Evolutionary conservation across 495 filamentous ascomycete genomes (phyloP), one percentile per base, ranked within the genome.

Genomic region (Annulohypoxylon moriforme): DNA sequence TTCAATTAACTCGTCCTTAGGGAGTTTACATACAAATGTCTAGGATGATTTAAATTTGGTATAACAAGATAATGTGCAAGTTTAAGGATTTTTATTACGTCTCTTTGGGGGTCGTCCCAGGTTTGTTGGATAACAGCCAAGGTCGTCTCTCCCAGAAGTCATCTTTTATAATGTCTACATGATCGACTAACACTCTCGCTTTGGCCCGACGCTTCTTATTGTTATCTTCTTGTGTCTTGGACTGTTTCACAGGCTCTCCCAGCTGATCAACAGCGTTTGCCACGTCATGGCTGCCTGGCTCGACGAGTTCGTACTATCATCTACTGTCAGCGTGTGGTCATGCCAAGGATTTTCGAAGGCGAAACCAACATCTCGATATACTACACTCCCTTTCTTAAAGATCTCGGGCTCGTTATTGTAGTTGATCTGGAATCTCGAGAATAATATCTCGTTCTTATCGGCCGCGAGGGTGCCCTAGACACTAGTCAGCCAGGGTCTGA

Each of bases 391-490:
- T 78, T 98, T 99, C 80, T 91, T 96, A 78, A 89, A 97, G 3
- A 96, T 93, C 50, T 96, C 94, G 0, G 88, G 87, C 78, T 98
- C 96, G 72, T 97, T 94, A 80, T 98, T 98, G 82, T 99, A 99
- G 76, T 99, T 99, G 71, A 98, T 95, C 2, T 88, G 86, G 77
- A 97, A 98, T 33, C 86, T 86, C 9, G 91, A 92, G 78, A 96
- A 99, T 2, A 99, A 85, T 31, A 99, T 94, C 81, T 99, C 96
- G 64, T 99, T 96, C 83, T 99, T 99, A 71, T 97, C 93, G 3
- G 88, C 83, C 0, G 95, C 87, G 1, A 93, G 78, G 0, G 95
- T 96, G 1, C 94, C 94, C 90, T 96, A 18, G 25, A 18, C 16
- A 59, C 20, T 69, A 8, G 46, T 74, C 40, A 75, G 52, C 47